Evolutionary conservation across 345 rosid species (phyloP), one percentile per base, ranked within the genome.

Genomic region (Kernera saxatilis): DNA sequence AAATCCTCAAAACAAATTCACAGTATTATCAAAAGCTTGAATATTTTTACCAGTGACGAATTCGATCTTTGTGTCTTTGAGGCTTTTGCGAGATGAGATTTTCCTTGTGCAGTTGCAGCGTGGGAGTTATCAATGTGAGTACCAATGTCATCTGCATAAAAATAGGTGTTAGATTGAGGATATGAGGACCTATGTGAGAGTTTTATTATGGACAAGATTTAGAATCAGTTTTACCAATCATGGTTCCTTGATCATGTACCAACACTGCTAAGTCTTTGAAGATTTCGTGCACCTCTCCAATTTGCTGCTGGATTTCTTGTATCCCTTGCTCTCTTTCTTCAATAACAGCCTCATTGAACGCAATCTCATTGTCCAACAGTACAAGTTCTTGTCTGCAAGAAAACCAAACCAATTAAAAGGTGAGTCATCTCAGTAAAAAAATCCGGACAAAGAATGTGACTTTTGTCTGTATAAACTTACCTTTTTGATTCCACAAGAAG

Each of bases 321-420:
- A 92, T 90, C 69, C 98, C 97, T 40, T 87, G 97, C 52, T 95
- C 98, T 79, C 98, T 86, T 81, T 94, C 99, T 64, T 94, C 98
- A 43, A 92, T 89, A 23, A 92, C 58, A 57, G 98, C 98, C 62
- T 92, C 99, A 51, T 95, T 88, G 59, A 95, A 95, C 18, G 82
- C 81, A 69, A 95, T 88, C 85, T 92, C 98, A 71, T 95, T 92
- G 69, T 95, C 98, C 84, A 90, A 71, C 30, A 89, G 71, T 39
- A 90, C 22, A 61, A 90, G 89, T 73, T 94, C 96, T 73, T 92
- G 98, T 75, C 98, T 92, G 81, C 79, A 79, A 46, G 44, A 73
- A 59, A 67, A 58, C 53, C 61, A 30, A 60, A 21, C 51, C 27
- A 70, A 48, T 21, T 7, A 40, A 29, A 12, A 71, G 25, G 10